Evolutionary conservation across 2,329 filamentous ascomycete genomes (phyloP).

Genomic region (Colletotrichum australisinense): DNA sequence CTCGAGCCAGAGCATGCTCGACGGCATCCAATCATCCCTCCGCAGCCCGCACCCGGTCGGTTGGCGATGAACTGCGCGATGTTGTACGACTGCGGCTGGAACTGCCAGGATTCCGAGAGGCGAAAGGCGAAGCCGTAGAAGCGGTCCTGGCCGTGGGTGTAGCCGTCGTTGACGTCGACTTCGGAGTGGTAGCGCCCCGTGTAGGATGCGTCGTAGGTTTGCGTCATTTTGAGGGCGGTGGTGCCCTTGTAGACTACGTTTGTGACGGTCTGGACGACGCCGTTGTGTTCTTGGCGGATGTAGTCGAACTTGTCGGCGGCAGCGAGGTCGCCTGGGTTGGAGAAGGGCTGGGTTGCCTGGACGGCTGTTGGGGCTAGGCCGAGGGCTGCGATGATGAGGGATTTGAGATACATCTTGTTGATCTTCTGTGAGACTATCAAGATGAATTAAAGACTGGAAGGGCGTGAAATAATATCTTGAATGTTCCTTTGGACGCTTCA

Average conservation of each 20-base stretch:
- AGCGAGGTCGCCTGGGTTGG: slow-evolving; percentile 52
- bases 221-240: slow-evolving; percentile 57
- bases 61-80: slow-evolving; percentile 64
- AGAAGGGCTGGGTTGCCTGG: slow-evolving; percentile 51
- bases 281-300: slow-evolving; percentile 52
- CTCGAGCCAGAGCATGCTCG: slow-evolving; percentile 59
- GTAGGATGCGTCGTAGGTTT: slow-evolving; percentile 54
- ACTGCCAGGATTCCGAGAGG: slow-evolving; percentile 59
- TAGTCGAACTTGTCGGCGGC: slow-evolving; percentile 50
- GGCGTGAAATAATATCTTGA: no score
- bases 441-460: no score
- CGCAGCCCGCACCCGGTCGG: slow-evolving; percentile 54
- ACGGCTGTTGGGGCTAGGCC: slow-evolving; percentile 41
- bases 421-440: no score
- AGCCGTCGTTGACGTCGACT: slow-evolving; percentile 55
- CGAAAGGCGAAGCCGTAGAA: slow-evolving; percentile 65
- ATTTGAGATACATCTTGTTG: neutral
- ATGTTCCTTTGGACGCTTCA: no score
- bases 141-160: slow-evolving; percentile 55
- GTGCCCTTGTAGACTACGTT: slow-evolving; percentile 51
- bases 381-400: slow-evolving; percentile 30
- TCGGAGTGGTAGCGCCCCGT: slow-evolving; percentile 61
- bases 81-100: slow-evolving; percentile 57
- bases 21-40: slow-evolving; percentile 60
- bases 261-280: slow-evolving; percentile 53